Conservation (phyloP, 2,329 filamentous ascomycete species). For the Emericellopsis cladophorae region DNA sequence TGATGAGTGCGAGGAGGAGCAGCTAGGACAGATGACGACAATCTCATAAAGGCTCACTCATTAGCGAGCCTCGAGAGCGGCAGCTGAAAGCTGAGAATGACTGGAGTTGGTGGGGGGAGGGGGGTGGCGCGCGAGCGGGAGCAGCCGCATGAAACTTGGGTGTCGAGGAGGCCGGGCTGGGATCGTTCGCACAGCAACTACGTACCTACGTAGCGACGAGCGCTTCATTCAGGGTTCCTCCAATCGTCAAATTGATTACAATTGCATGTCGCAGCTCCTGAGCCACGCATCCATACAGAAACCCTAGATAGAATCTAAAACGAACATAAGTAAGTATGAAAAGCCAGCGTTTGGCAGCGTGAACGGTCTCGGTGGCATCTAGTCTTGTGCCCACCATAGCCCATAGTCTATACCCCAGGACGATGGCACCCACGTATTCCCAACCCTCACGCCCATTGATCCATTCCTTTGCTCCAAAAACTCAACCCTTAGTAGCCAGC, state of each 20-base stretch:
- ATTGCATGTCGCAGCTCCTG: background rate
- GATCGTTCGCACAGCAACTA: background rate
- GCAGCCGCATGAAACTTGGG: background rate
- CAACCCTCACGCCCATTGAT: background rate
- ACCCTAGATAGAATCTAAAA: background rate
- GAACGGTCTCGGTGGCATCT: background rate
- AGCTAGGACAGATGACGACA: too few species aligned
- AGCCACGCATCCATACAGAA: too few species aligned
- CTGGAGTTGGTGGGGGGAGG: background rate
- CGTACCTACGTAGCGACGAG: too few species aligned
- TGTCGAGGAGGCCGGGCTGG: background rate
- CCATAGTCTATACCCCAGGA: background rate
- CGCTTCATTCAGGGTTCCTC: background rate
- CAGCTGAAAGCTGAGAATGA: too few species aligned
- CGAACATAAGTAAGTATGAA: background rate
- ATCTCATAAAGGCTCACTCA: too few species aligned
- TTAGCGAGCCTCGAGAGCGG: too few species aligned
- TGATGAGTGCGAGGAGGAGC: too few species aligned
- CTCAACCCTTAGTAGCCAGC: slow-evolving; percentile 11
- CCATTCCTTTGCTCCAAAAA: background rate
- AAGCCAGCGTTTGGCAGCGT: background rate
- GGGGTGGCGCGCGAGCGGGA: background rate
- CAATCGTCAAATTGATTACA: background rate
- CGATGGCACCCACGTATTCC: background rate
- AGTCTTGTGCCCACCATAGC: background rate